Percentiles rank a stretch among this genome's conserved stretches.
These are phyloP conservation scores for Capsella rubella DNA, from an alignment of 441 rosid species.

Conservation along the genomic window DNA sequence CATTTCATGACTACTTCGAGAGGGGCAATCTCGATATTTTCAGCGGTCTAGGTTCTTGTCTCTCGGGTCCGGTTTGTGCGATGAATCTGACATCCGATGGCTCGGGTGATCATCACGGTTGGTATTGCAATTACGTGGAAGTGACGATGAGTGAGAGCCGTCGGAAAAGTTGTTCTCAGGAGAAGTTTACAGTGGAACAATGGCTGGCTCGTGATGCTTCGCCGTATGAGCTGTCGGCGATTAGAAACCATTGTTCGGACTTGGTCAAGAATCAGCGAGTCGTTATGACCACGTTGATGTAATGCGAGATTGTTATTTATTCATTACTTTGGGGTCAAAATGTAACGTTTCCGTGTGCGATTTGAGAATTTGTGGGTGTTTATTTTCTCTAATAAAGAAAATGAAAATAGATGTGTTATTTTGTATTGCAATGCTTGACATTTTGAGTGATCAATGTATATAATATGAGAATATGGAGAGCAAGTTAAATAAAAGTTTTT, in stretches of 20 bases:
- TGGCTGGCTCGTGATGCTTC: conserved; percentile 70
- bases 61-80: conserved; percentile 62
- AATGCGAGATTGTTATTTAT: background rate
- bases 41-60: conserved; percentile 70
- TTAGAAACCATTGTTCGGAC: conserved; percentile 57
- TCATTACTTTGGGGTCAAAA: conserved; percentile 1
- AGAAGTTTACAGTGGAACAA: conserved; percentile 71
- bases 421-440: conserved; percentile 6
- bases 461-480: background rate
- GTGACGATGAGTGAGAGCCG: conserved; percentile 60
- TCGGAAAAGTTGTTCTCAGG: conserved; percentile 54
- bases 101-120: conserved; percentile 71
- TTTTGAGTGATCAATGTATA: background rate
- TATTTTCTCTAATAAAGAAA: background rate
- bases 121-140: conserved; percentile 89
- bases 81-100: conserved; percentile 79
- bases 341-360: conserved; percentile 26
- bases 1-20: conserved; percentile 74
- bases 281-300: conserved; percentile 27
- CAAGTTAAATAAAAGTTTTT: too few species aligned
- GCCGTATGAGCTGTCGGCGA: conserved; percentile 61
- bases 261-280: conserved; percentile 24
- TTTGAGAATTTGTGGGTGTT: background rate
- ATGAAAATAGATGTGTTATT: conserved; percentile 11
- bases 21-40: conserved; percentile 86